phyloP scores from a whole-genome alignment of 1,139 yeast genomes.

The Blastobotrys raffinosifermentans region DNA sequence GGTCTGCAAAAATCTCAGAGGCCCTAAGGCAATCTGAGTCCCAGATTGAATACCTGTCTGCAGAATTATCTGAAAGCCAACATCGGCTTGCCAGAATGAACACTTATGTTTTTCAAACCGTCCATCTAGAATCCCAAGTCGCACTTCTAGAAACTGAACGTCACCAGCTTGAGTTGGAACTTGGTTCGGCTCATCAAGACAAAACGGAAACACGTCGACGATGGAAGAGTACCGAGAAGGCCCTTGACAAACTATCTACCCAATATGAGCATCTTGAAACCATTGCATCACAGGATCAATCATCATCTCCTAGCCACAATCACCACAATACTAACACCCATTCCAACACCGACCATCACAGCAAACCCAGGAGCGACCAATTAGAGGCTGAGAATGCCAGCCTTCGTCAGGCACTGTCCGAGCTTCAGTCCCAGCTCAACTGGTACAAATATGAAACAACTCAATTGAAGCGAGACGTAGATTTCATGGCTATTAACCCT shows the following conservation, averaged over 20 bases:
- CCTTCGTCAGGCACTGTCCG: background rate
- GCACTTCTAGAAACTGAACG: conserved; percentile 19
- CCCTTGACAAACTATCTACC: conserved; percentile 19
- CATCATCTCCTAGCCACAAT: no score
- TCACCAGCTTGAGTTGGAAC: conserved; percentile 19
- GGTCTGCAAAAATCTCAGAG: conserved; percentile 16
- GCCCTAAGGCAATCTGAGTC: conserved; percentile 17
- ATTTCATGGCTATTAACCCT: background rate
- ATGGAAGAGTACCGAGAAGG: conserved; percentile 22
- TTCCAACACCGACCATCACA: background rate
- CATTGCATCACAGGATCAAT: no score
- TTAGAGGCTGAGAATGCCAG: background rate
- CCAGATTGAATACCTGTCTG: conserved; percentile 13
- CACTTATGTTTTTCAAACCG: conserved; percentile 15
- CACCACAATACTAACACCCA: background rate
- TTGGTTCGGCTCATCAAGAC: conserved; percentile 15
- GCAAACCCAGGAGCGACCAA: background rate
- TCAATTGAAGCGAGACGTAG: conserved; percentile 5
- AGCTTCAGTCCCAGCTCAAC: no score
- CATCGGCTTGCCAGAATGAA: conserved; percentile 17
- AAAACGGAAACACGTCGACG: conserved; percentile 19
- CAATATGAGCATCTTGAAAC: conserved; percentile 21
- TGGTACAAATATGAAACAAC: no score
- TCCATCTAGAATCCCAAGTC: conserved; percentile 19
- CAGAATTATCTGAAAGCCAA: conserved; percentile 16